Evolutionary conservation across 345 rosid species (phyloP).

Genomic region (thale cress (Arabidopsis thaliana)): DNA sequence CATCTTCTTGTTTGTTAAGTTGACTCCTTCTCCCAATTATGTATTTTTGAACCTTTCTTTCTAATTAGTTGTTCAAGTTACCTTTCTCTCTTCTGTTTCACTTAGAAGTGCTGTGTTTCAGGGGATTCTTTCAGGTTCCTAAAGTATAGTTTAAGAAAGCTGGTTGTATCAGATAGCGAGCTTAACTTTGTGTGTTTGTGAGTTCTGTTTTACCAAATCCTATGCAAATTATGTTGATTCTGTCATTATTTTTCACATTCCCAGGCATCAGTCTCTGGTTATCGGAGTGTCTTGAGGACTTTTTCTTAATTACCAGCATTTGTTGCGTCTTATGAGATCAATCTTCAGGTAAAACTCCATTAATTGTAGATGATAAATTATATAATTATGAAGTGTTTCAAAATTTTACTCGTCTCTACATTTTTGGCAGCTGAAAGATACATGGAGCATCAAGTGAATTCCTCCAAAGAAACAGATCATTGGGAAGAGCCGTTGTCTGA

Average conservation of each 20-base stretch:
- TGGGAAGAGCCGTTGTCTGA: no score
- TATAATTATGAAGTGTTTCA: slow-evolving; percentile 11
- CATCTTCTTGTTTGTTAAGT: no score
- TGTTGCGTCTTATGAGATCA: slow-evolving; percentile 93
- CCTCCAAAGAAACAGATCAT: no score
- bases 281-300: slow-evolving; percentile 85
- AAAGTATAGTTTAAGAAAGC: slow-evolving; percentile 66
- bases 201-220: slow-evolving; percentile 6
- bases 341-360: slow-evolving; percentile 63
- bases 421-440: slow-evolving; percentile 67
- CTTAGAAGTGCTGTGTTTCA: slow-evolving; percentile 46
- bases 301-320: slow-evolving; percentile 70
- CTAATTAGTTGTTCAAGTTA: no score
- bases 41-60: no score
- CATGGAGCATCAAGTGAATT: no score
- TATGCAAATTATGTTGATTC: slow-evolving; percentile 15
- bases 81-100: not conserved
- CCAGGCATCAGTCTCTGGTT: slow-evolving; percentile 81
- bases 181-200: slow-evolving; percentile 28
- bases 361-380: slow-evolving; percentile 1
- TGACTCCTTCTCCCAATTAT: no score
- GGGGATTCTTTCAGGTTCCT: slow-evolving; percentile 75
- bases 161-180: slow-evolving; percentile 59
- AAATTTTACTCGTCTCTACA: slow-evolving; percentile 25
- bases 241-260: slow-evolving; percentile 25